Conservation (phyloP, 139 green algal genomes). For the Chlamydomonas sp. region DNA sequence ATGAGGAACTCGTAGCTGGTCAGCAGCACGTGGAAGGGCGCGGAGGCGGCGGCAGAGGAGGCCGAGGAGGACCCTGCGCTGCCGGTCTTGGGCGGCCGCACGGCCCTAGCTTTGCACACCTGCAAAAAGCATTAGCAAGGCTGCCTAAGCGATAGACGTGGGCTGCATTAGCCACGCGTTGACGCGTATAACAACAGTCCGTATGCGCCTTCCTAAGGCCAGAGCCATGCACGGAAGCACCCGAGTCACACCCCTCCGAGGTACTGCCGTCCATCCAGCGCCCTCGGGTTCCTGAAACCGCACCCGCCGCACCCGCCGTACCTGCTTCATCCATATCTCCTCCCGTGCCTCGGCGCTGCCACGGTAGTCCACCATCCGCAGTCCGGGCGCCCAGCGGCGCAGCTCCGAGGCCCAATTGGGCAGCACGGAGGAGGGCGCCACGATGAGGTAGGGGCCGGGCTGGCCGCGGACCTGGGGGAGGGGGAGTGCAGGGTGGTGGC, state of each 20-base stretch:
- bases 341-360: slow-evolving; percentile 46
- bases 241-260: too few species aligned
- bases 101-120: too few species aligned
- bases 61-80: neutral
- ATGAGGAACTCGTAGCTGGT: slow-evolving; percentile 99
- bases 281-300: too few species aligned
- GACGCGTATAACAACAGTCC: neutral
- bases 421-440: slow-evolving; percentile 97
- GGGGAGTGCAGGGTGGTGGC: neutral
- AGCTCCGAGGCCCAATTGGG: slow-evolving; percentile 98
- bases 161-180: neutral
- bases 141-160: neutral
- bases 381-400: slow-evolving; percentile 86
- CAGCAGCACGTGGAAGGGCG: slow-evolving; percentile 96
- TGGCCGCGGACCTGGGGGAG: neutral
- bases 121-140: neutral
- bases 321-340: slow-evolving; percentile 43
- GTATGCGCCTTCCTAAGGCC: too few species aligned
- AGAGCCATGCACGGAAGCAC: too few species aligned
- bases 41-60: neutral
- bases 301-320: too few species aligned
- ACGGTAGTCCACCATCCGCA: slow-evolving; percentile 62
- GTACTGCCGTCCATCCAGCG: too few species aligned
- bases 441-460: slow-evolving; percentile 94
- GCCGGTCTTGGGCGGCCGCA: neutral